A percentile compares a stretch with the other conserved stretches of the same genome.
These are phyloP conservation scores for Colletotrichum horii DNA, from an alignment of 2,329 filamentous ascomycete genomes.

Conservation along the genomic window DNA sequence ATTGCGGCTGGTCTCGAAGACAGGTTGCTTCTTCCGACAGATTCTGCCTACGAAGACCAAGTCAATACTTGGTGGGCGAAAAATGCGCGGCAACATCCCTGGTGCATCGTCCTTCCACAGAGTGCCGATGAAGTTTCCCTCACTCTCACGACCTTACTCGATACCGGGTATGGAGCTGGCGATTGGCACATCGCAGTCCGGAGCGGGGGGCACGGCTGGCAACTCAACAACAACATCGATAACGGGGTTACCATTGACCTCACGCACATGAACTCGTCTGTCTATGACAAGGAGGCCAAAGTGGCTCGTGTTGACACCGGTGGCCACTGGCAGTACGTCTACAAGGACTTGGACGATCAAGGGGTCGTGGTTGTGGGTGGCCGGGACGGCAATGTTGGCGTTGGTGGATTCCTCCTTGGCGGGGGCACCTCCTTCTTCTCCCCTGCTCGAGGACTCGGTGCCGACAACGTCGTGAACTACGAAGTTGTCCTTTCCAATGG, in stretches of 20 bases:
- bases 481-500: conserved; percentile 50
- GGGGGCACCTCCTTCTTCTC: conserved; percentile 28
- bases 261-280: conserved; percentile 20
- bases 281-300: conserved; percentile 14
- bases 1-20: neutral
- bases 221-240: conserved; percentile 32
- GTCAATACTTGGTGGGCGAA: conserved; percentile 21
- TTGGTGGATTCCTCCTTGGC: conserved; percentile 32
- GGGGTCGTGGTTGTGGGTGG: conserved; percentile 46
- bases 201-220: conserved; percentile 49
- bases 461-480: conserved; percentile 43
- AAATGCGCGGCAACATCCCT: conserved; percentile 24
- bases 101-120: conserved; percentile 29
- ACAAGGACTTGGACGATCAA: neutral
- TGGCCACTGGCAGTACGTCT: conserved; percentile 13
- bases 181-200: conserved; percentile 49
- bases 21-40: neutral
- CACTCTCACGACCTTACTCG: conserved; percentile 11
- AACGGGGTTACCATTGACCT: conserved; percentile 34
- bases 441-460: conserved; percentile 36
- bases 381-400: conserved; percentile 39
- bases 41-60: conserved; percentile 4
- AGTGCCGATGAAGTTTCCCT: conserved; percentile 27
- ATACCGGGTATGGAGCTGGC: conserved; percentile 24
- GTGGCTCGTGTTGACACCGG: conserved; percentile 28